Base-by-base conservation (phyloP, 2,329 filamentous ascomycete genomes). In the Trichophaea hybrida region DNA sequence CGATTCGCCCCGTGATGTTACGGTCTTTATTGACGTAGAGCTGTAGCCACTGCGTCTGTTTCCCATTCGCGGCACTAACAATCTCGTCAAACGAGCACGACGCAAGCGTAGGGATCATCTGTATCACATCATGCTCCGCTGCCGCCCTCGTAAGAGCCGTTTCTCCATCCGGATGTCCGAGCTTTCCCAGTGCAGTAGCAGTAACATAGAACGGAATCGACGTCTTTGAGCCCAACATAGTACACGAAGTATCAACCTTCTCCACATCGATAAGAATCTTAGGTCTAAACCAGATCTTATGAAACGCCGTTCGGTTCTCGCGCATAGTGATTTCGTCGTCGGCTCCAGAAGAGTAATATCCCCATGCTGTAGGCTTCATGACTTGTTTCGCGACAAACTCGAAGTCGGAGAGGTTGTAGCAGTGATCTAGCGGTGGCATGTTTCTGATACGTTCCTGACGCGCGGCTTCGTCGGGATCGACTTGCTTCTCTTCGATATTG, bases 81-180 rank as follows among this genome's bases (percentile, higher is more conserved):
- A 98, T 95, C 74, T 98, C 91, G 74, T 98, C 93, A 69, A 98
- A 96, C 1, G 89, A 93, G 76, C 93, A 97, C 1, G 89, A 96
- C 1, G 93, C 93, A 5, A 98, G 78, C 2, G 93, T 98, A 1
- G 93, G 93, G 63, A 98, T 97, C 93, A 98, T 98, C 74, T 98
- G 93, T 63, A 97, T 81, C 55, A 97, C 85, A 70, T 90, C 82
- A 77, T 97, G 91, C 70, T 85, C 87, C 71, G 80, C 78, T 1
- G 93, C 85, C 13, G 88, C 89, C 59, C 83, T 80, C 0, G 93
- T 97, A 60, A 98, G 79, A 7, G 95, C 77, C 4, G 96, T 89
- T 73, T 98, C 93, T 68, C 93, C 93, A 72, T 97, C 93, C 0
- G 86, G 86, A 71, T 98, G 80, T 60, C 93, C 93, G 3, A 98